phyloP scores from a whole-genome alignment of 139 green algal species.

The Tetraselmis striata region DNA sequence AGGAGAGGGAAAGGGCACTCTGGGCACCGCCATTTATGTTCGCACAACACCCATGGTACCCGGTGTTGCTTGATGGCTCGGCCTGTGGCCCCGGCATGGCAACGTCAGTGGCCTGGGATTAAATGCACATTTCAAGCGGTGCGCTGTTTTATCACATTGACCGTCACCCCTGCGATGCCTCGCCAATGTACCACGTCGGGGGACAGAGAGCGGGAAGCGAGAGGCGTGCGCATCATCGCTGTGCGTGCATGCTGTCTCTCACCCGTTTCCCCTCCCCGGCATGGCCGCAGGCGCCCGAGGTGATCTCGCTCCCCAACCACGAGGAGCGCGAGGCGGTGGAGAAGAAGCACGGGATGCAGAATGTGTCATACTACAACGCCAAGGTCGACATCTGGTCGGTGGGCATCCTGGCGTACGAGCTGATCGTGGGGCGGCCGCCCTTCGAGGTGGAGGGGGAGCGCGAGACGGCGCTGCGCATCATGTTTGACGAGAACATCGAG shows the following conservation, averaged over 20 bases:
- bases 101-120: no score
- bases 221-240: no score
- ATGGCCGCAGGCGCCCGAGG: constrained; percentile 21
- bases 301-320: constrained; percentile 23
- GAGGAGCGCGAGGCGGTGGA: constrained; percentile 25
- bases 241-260: no score
- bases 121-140: no score
- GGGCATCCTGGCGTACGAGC: constrained; percentile 46
- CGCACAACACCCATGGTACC: no score
- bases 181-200: no score
- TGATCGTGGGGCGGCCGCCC: constrained; percentile 39
- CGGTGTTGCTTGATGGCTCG: no score
- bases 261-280: no score
- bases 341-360: constrained; percentile 11
- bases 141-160: constrained; percentile 18
- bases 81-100: no score
- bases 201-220: no score
- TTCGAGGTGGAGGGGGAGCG: constrained; percentile 35
- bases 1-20: no score
- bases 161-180: neutral
- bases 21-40: no score
- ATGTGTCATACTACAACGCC: neutral
- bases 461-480: neutral
- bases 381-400: constrained; percentile 32
- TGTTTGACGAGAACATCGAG: neutral